Conservation (phyloP, 225 moss, liverwort and hornwort species). For the Rhytidiadelphus loreus region DNA sequence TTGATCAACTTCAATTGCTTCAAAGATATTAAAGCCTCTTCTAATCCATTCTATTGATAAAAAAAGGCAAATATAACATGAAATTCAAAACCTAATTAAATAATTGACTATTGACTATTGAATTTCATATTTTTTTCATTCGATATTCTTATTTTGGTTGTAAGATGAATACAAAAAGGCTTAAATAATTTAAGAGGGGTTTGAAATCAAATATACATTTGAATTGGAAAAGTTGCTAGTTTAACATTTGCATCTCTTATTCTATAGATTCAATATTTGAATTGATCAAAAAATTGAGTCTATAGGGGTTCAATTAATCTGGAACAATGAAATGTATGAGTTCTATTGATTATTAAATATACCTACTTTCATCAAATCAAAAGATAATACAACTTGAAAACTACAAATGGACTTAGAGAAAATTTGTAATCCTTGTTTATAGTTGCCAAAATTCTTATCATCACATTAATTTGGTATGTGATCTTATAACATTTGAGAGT, state of each 20-base stretch:
- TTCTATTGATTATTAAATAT: neutral
- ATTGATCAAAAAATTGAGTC: neutral
- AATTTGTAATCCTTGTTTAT: neutral
- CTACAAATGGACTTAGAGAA: neutral
- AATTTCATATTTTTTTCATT: too few species aligned
- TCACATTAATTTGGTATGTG: neutral
- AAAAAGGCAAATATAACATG: neutral
- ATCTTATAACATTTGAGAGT: neutral
- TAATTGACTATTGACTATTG: neutral
- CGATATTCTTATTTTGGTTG: neutral
- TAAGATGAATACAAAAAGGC: neutral
- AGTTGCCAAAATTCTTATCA: neutral
- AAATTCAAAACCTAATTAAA: neutral
- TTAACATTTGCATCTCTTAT: too few species aligned
- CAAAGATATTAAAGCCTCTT: neutral
- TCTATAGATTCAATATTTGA: neutral
- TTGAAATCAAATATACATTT: neutral
- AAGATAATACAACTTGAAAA: neutral
- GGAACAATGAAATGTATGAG: neutral
- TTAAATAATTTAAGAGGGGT: neutral
- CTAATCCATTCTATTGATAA: neutral
- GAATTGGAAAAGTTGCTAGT: neutral
- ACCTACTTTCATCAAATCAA: neutral
- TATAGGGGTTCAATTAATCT: fast-evolving
- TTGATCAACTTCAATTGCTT: neutral